These are phyloP conservation scores for Didymella exigua DNA, from an alignment of 2,329 filamentous ascomycete species.

Conservation along the genomic window DNA sequence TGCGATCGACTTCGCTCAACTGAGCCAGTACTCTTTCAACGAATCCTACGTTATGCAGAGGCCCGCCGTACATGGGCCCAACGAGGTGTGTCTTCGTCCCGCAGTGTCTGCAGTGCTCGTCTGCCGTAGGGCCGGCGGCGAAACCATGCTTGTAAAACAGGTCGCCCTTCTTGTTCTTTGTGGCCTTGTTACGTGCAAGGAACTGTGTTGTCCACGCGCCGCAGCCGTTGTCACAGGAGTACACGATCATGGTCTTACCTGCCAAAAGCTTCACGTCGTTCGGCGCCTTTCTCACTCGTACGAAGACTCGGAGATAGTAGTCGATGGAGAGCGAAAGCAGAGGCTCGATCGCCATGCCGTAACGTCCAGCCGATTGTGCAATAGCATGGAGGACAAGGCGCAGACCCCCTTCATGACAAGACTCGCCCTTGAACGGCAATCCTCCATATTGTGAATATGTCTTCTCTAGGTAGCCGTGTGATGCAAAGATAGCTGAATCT, in stretches of 20 bases:
- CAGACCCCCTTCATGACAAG: constrained; percentile 88
- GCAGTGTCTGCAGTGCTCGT: constrained; percentile 78
- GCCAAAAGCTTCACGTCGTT: constrained; percentile 88
- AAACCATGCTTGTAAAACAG: constrained; percentile 79
- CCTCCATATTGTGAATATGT: constrained; percentile 93
- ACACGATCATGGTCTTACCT: constrained; percentile 90
- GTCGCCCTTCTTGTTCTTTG: constrained; percentile 69
- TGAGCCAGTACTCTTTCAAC: constrained; percentile 77
- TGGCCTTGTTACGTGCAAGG: constrained; percentile 71
- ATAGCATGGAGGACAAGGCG: constrained; percentile 85
- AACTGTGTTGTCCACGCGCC: constrained; percentile 88
- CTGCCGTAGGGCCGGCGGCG: constrained; percentile 70
- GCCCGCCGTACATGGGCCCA: constrained; percentile 94
- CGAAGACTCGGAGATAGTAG: constrained; percentile 90
- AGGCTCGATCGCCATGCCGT: constrained; percentile 88
- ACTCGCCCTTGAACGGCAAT: constrained; percentile 79
- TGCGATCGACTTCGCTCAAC: constrained; percentile 68
- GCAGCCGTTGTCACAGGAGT: constrained; percentile 88
- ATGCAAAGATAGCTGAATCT: constrained; percentile 93
- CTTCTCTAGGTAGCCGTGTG: constrained; percentile 93
- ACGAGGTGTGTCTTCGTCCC: constrained; percentile 83
- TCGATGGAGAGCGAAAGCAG: constrained; percentile 93
- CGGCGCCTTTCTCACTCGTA: constrained; percentile 78
- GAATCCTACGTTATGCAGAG: constrained; percentile 83
- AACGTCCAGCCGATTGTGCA: constrained; percentile 78